Evolutionary conservation across 129 eudicot genomes (phyloP), one percentile per base, ranked within the genome.

Genomic region (Gnaphalium uliginosum): DNA sequence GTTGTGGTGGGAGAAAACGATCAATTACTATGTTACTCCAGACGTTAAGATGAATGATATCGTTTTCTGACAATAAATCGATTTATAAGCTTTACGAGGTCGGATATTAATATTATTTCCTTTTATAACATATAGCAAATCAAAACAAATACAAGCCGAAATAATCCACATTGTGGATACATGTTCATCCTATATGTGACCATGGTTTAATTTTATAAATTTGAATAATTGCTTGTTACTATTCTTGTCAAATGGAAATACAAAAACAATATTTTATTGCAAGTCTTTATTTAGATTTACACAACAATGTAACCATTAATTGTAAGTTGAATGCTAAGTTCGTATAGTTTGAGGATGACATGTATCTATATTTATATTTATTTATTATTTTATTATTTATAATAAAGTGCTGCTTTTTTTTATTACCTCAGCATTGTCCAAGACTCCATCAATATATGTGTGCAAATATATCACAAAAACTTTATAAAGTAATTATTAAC

Each of bases 1-100:
- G 30, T 19, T 69, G 10, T 92, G 97, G 97, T 75, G 81, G 77
- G 87, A 82, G 71, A 82, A 86, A 48, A 83, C 85, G 13, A 46
- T 82, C 77, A 41, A 72, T 18, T 91, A 72, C 78, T 48, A 66
- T 65, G 77, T 82, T 10, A 54, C 46, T 35, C 48, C 78, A 17
- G 14, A 76, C 35, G 63, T 51, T 21, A 14, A 72, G 72, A 48
- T 59, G 43, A 81, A 69, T 19, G 27, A 9, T 5, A 71, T 35
- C 26, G 11, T 8, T 15, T 65, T 48, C 19, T 25, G 4, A 78
- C 22, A n/a, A 32, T 10, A 11, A 8, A 69, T 27, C 6, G 1
- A 68, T 1, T 18, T 48, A 59, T 13, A 63, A 3, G 27, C 9
- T 26, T 27, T 46, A 25, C 3, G 8, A 75, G 65, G 43, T 25